phyloP scores from a whole-genome alignment of 2,329 filamentous ascomycete species.

The Helicocarpus griseus region DNA sequence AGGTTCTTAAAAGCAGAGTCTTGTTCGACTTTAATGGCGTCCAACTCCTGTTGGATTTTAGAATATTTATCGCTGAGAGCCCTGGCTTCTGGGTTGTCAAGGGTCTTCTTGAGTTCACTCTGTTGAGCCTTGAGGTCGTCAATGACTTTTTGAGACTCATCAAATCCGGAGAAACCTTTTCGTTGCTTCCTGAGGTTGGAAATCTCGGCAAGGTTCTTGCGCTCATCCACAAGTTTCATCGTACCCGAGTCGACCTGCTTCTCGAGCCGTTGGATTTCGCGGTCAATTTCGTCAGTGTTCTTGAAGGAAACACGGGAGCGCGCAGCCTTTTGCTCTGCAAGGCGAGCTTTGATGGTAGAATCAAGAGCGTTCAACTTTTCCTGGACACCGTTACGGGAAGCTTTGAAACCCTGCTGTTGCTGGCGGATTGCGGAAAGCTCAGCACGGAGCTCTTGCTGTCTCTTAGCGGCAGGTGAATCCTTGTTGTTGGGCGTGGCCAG shows the following conservation, averaged over 20 bases:
- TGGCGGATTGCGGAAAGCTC: conserved; percentile 76
- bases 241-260: conserved; percentile 77
- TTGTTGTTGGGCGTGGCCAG: conserved; percentile 71
- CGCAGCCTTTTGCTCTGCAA: conserved; percentile 77
- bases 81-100: conserved; percentile 87
- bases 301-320: conserved; percentile 76
- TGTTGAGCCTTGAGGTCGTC: conserved; percentile 80
- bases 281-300: conserved; percentile 77
- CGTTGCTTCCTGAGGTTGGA: conserved; percentile 74
- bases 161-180: conserved; percentile 82
- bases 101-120: conserved; percentile 73
- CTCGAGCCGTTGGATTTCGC: conserved; percentile 69
- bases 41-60: conserved; percentile 76
- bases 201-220: conserved; percentile 80
- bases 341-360: conserved; percentile 73
- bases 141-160: conserved; percentile 78
- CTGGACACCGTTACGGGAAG: conserved; percentile 63
- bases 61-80: conserved; percentile 79
- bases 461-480: conserved; percentile 70
- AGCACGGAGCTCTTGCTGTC: conserved; percentile 72
- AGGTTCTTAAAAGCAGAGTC: conserved; percentile 85
- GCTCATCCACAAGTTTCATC: conserved; percentile 96
- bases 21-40: conserved; percentile 83
- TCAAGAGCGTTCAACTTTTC: conserved; percentile 92
- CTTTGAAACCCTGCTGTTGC: conserved; percentile 82